These are phyloP conservation scores for Rosa rugosa DNA, from an alignment of 306 rosid genomes.

Conservation along the genomic window DNA sequence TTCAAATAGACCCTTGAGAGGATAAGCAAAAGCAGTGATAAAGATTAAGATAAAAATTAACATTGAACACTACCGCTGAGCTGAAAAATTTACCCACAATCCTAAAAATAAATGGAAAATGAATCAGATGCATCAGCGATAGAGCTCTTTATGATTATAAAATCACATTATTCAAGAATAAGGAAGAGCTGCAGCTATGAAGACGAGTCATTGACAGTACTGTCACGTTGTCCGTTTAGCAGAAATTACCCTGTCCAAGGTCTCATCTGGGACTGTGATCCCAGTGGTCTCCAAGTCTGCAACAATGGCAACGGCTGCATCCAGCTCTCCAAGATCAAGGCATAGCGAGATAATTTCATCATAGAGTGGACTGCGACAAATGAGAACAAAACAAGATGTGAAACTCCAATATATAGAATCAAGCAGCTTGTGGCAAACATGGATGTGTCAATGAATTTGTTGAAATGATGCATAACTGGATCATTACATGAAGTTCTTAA, in stretches of 20 bases:
- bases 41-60: too few relatives aligned
- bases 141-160: neutral
- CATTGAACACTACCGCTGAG: neutral
- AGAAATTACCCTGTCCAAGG: conserved; percentile 79
- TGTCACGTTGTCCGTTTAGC: conserved; percentile 47
- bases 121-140: neutral
- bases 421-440: neutral
- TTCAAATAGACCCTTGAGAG: too few relatives aligned
- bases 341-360: conserved; percentile 77
- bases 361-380: conserved; percentile 66
- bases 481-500: neutral
- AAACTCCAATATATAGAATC: conserved; percentile 6
- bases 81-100: neutral
- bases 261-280: conserved; percentile 74
- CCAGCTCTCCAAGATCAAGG: conserved; percentile 83
- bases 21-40: too few relatives aligned
- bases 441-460: neutral
- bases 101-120: neutral
- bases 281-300: conserved; percentile 87
- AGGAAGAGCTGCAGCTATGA: conserved; percentile 14
- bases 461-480: neutral
- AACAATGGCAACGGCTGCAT: conserved; percentile 93
- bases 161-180: neutral
- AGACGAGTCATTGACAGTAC: conserved; percentile 13
- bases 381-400: conserved; percentile 17